Percentiles rank a stretch among this genome's conserved stretches.
Conservation (phyloP, 805 yeast species). For the Ascoidea rubescens region DNA sequence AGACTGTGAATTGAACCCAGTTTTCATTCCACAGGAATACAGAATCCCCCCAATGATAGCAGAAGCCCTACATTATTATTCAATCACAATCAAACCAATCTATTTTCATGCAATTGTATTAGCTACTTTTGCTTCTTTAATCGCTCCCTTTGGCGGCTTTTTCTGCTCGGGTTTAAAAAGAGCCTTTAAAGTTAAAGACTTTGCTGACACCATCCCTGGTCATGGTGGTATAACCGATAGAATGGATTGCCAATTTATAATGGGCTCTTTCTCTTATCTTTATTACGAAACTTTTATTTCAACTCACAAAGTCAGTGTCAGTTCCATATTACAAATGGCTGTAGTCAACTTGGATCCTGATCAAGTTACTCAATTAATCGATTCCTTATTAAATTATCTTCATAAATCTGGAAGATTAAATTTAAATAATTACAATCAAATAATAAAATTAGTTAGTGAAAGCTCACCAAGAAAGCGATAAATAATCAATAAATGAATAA, state of each 20-base stretch:
- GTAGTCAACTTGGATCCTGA: constrained; percentile 52
- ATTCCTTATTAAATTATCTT: constrained; percentile 43
- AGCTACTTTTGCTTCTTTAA: constrained; percentile 89
- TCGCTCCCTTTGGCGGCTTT: constrained; percentile 98
- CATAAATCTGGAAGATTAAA: constrained; percentile 14
- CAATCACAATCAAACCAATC: constrained; percentile 64
- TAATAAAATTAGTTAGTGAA: too few species aligned
- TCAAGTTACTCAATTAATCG: constrained; percentile 51
- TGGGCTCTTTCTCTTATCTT: constrained; percentile 90
- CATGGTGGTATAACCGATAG: constrained; percentile 98
- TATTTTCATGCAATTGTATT: constrained; percentile 78
- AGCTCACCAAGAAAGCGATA: too few species aligned
- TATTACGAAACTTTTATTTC: constrained; percentile 89
- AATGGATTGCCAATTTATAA: constrained; percentile 93
- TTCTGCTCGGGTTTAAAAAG: constrained; percentile 96
- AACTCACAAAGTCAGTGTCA: constrained; percentile 55
- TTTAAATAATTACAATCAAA: background rate
- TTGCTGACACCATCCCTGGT: constrained; percentile 97
- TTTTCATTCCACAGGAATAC: constrained; percentile 71
- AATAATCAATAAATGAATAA: too few species aligned
- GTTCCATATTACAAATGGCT: constrained; percentile 61
- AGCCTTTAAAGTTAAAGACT: constrained; percentile 91
- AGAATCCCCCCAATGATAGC: constrained; percentile 59
- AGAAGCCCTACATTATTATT: constrained; percentile 29
- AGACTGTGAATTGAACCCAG: constrained; percentile 75